phyloP scores from a whole-genome alignment of 768 basidiomycete species.

The Pilatotrama ljubarskyi region DNA sequence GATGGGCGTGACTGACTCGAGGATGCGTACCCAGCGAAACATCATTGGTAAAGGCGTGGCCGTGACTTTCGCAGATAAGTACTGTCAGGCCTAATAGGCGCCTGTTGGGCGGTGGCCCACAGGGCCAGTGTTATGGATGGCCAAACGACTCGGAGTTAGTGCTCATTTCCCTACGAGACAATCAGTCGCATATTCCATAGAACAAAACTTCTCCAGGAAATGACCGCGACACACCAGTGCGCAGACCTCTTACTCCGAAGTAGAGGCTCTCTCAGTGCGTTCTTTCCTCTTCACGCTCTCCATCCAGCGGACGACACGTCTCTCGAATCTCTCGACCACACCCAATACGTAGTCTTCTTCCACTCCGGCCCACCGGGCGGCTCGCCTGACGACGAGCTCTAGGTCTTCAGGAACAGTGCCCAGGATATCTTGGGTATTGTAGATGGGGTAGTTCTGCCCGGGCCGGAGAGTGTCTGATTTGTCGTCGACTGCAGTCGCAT shows the following conservation, averaged over 20 bases:
- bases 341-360: conserved; percentile 48
- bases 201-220: no score
- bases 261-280: neutral
- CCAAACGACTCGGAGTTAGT: no score
- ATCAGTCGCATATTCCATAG: no score
- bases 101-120: no score
- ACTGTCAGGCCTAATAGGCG: no score
- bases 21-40: no score
- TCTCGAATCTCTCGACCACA: conserved; percentile 67
- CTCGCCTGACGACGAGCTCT: conserved; percentile 50
- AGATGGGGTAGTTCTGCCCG: conserved; percentile 64
- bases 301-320: conserved; percentile 57
- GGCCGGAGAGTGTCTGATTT: conserved; percentile 38
- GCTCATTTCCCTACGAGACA: no score
- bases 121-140: no score
- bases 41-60: no score
- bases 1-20: no score
- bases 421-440: conserved; percentile 63
- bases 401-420: conserved; percentile 58
- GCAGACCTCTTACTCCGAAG: neutral
- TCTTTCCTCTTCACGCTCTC: conserved; percentile 25
- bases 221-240: no score
- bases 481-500: conserved; percentile 2
- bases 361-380: conserved; percentile 57
- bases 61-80: no score